Base-by-base conservation (phyloP, 2,329 filamentous ascomycete genomes). In the Arthrobotrys megalospora region DNA sequence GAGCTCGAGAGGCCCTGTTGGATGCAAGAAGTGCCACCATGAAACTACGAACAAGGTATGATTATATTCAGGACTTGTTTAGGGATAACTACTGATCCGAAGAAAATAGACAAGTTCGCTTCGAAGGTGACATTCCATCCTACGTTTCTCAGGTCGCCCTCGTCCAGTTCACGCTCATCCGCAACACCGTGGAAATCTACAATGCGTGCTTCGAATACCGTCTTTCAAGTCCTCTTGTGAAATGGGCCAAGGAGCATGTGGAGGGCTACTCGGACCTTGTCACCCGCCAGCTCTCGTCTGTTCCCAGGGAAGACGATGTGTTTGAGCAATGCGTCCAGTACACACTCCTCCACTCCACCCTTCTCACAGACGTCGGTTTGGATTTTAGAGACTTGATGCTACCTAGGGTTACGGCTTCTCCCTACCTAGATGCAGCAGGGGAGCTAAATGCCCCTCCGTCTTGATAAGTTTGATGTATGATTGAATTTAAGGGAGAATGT, bases 131-230 rank as follows among this genome's bases (percentile, higher is more conserved):
- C 82, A 88, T 99, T 7, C 93, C 93, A 77, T 88, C 94, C 11
- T 98, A 98, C 85, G 96, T 98, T 81, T 97, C 94, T 88, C 93
- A 97, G 83, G 88, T 98, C 55, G 96, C 95, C 1, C 97, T 94
- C 84, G 94, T 97, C 72, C 97, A 97, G 85, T 99, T 99, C 85
- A 94, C 91, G 67, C 89, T 97, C 80, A 95, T 99, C 83, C 91
- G 93, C 81, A 97, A 98, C 85, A 98, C 96, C 0, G 92, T 98
- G 77, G 89, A 89, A 82, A 94, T 93, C 82, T 97, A 96, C 85
- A 93, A 97, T 83, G 86, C 87, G 66, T 97, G 93, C 83, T 98
- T 98, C 83, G 91, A 94, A 10, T 88, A 93, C 28, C 87, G 90
- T 12, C 93, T 96, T 86, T 96, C 96, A 88, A 97, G 93, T 82